These are phyloP conservation scores for Nematodospora anomalae DNA, from an alignment of 1,139 yeast genomes.

Conservation along the genomic window DNA sequence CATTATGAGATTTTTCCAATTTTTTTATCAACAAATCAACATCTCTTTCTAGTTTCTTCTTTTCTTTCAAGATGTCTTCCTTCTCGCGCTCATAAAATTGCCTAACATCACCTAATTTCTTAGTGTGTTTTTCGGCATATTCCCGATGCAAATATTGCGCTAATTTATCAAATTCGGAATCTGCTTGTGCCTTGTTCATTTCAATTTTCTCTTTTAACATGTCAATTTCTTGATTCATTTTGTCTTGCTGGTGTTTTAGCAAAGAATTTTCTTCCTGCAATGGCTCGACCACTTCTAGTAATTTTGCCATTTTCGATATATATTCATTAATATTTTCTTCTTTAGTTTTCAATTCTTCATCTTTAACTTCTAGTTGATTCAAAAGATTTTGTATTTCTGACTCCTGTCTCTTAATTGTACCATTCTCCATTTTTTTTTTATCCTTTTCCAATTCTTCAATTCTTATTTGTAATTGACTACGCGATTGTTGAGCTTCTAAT, in stretches of 20 bases:
- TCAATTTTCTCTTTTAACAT: constrained; percentile 25
- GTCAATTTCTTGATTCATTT: constrained; percentile 18
- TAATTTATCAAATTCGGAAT: constrained; percentile 48
- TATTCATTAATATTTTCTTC: constrained; percentile 27
- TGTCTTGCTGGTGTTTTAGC: constrained; percentile 14
- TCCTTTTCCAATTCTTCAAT: background rate
- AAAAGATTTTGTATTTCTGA: background rate
- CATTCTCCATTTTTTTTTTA: background rate
- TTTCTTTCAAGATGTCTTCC: constrained; percentile 10
- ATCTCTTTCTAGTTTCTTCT: constrained; percentile 13
- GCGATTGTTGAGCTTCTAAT: constrained; percentile 14
- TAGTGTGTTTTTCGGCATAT: constrained; percentile 69
- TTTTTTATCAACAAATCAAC: constrained; percentile 16
- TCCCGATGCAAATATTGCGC: constrained; percentile 68
- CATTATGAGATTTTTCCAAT: constrained; percentile 7
- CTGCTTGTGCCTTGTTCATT: constrained; percentile 40
- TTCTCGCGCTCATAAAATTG: constrained; percentile 16
- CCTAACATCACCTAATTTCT: constrained; percentile 36
- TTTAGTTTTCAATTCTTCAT: constrained; percentile 21
- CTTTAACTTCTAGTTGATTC: constrained; percentile 5
- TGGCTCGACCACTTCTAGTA: constrained; percentile 22
- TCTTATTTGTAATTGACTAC: background rate
- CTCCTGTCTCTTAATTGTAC: background rate
- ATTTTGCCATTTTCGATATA: constrained; percentile 24
- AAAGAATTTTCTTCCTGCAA: constrained; percentile 16